Evolutionary conservation across 2,329 filamentous ascomycete genomes (phyloP), one percentile per base, ranked within the genome.

Genomic region (Aspergillus melleus): DNA sequence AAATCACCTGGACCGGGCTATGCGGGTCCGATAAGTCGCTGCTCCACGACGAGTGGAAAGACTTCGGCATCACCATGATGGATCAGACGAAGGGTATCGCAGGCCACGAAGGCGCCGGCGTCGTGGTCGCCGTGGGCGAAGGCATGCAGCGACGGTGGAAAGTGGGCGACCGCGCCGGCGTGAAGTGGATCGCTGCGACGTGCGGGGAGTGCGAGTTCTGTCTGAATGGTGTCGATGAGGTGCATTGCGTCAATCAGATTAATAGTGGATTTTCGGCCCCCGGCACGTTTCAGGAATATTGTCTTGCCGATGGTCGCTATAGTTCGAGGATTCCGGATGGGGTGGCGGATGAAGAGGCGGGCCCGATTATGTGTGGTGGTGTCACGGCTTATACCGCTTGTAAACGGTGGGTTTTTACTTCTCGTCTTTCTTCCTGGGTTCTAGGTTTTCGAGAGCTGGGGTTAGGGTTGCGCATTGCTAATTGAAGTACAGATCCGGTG

Each of bases 81-180:
- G 53, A 53, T 3, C 19, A 55, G 26, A 36, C 47, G 3, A 51
- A 59, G 3, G 56, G 59, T 2, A 55, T 64, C 2, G 56, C 55
- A 0, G 80, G 80, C 4, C 80, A 82, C 52, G 80, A 82, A 61
- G 80, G 79, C 8, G 76, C 80, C 1, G 80, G 80, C 1, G 69
- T 67, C 11, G 69, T 81, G 16, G 74, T 69, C 4, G 68, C 63
- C 24, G 60, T 81, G 1, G 80, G 80, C 1, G 58, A 62, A 5
- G 54, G 55, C 16, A 58, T 66, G 16, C 44, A 62, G 24, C 46
- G 39, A 29, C 53, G 56, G 6, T 64, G 67, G 60, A 59, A 64
- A 29, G 49, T 72, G 4, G 72, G 72, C 0, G 61, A 71, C 5
- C 64, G 67, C 5, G 70, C 68, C 1, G 65, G 65, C 0, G 57